Conservation (phyloP, 2,329 filamentous ascomycete genomes). For the Calonectria fujianensis region DNA sequence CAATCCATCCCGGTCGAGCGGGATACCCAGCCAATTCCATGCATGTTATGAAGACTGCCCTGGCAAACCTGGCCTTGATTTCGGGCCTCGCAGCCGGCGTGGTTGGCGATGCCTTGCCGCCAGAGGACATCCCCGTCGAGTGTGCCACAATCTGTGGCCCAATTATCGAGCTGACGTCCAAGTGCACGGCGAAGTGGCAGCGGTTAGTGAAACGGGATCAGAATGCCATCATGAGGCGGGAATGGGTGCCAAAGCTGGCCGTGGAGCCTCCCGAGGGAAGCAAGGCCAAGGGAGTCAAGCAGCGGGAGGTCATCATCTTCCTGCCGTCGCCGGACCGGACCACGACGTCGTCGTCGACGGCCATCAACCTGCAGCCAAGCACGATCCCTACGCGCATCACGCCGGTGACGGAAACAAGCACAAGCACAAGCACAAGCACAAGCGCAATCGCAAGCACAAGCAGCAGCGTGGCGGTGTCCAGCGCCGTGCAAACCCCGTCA, state of each 20-base stretch:
- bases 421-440: background rate
- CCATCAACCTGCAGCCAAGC: constrained; percentile 39
- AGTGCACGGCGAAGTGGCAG: constrained; percentile 57
- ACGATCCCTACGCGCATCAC: constrained; percentile 35
- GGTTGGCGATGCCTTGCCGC: constrained; percentile 57
- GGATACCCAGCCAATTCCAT: background rate
- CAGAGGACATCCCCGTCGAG: constrained; percentile 61
- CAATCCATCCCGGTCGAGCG: background rate
- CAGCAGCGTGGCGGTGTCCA: background rate
- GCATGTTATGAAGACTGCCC: constrained; percentile 54
- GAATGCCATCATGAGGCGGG: constrained; percentile 28
- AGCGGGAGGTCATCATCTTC: constrained; percentile 56
- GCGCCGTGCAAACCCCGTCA: background rate
- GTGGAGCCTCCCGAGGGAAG: constrained; percentile 41
- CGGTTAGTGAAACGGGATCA: constrained; percentile 55
- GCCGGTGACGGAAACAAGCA: constrained; percentile 24
- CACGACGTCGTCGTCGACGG: constrained; percentile 31
- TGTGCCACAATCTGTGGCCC: constrained; percentile 66
- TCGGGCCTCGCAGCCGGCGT: constrained; percentile 56
- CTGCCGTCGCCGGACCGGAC: constrained; percentile 54
- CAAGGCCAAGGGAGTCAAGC: constrained; percentile 30
- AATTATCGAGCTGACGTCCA: constrained; percentile 64
- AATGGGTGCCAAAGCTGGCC: constrained; percentile 51
- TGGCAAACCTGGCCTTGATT: constrained; percentile 53
- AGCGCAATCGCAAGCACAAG: background rate